phyloP scores from a whole-genome alignment of 805 yeast species.

The Wickerhamiella sergipiensis region DNA sequence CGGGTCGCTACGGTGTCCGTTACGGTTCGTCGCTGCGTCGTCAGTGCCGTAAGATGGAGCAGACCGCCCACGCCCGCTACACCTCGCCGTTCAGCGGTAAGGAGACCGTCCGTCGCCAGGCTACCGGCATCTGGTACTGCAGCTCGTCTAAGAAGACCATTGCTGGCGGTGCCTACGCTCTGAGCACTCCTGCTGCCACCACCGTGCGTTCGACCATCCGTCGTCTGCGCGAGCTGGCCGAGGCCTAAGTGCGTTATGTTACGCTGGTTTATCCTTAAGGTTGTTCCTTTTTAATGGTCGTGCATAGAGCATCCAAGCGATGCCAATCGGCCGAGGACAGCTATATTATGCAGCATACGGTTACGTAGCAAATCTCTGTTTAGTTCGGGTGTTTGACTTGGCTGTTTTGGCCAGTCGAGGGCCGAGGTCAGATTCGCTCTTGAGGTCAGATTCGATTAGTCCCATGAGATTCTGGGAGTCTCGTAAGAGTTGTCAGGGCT shows the following conservation, averaged over 20 bases:
- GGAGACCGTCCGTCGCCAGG: slow-evolving; percentile 93
- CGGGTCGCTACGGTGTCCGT: slow-evolving; percentile 99
- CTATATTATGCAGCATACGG: neutral
- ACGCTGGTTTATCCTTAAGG: slow-evolving; percentile 8
- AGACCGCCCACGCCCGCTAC: slow-evolving; percentile 97
- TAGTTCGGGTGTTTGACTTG: too few species aligned
- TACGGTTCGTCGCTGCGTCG: slow-evolving; percentile 99
- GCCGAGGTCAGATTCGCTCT: too few species aligned
- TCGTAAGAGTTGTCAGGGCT: too few species aligned
- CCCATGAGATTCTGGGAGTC: too few species aligned
- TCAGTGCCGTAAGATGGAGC: slow-evolving; percentile 98
- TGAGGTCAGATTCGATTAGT: too few species aligned
- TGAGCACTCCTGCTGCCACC: slow-evolving; percentile 97
- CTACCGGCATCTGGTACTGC: slow-evolving; percentile 99
- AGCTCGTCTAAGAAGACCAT: slow-evolving; percentile 87
- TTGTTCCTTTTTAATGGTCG: neutral
- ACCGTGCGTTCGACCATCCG: slow-evolving; percentile 99
- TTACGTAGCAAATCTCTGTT: neutral
- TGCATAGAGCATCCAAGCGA: neutral
- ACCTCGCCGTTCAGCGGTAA: slow-evolving; percentile 99
- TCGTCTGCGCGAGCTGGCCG: slow-evolving; percentile 99
- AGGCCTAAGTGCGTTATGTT: slow-evolving; percentile 53
- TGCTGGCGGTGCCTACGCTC: slow-evolving; percentile 99
- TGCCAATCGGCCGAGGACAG: neutral
- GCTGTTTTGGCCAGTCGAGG: too few species aligned